Evolutionary conservation across 192 early-diverging fungal genomes (phyloP).

Genomic region (Coemansia umbellata): DNA sequence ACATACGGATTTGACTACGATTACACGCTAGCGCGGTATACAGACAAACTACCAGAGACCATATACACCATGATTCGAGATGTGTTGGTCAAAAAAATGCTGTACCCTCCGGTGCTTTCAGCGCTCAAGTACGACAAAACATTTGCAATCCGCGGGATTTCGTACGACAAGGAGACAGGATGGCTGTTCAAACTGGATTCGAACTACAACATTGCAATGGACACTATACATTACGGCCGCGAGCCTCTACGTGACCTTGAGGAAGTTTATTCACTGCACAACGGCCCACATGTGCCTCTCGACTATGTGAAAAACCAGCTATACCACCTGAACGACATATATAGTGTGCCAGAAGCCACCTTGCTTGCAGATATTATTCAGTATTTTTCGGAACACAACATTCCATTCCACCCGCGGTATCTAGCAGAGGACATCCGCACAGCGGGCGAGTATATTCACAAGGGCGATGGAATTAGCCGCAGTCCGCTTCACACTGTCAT

Average conservation of each 20-base stretch:
- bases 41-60: slow-evolving; percentile 51
- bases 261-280: slow-evolving; percentile 54
- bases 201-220: slow-evolving; percentile 60
- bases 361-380: slow-evolving; percentile 59
- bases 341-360: slow-evolving; percentile 56
- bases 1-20: slow-evolving; percentile 64
- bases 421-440: slow-evolving; percentile 56
- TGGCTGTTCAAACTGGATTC: slow-evolving; percentile 65
- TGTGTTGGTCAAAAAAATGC: slow-evolving; percentile 52
- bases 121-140: slow-evolving; percentile 51
- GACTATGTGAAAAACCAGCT: slow-evolving; percentile 56
- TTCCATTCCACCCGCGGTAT: slow-evolving; percentile 61
- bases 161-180: slow-evolving; percentile 56
- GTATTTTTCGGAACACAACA: slow-evolving; percentile 55
- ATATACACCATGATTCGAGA: slow-evolving; percentile 60
- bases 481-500: slow-evolving; percentile 52
- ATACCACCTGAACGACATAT: slow-evolving; percentile 60
- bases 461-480: slow-evolving; percentile 43
- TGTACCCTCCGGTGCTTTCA: slow-evolving; percentile 49
- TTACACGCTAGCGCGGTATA: slow-evolving; percentile 63
- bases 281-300: slow-evolving; percentile 56
- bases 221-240: slow-evolving; percentile 53
- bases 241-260: slow-evolving; percentile 54
- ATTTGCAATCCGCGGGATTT: slow-evolving; percentile 61
- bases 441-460: slow-evolving; percentile 54